A percentile compares a stretch with the other conserved stretches of the same genome.
Conservation (phyloP, 2,329 filamentous ascomycete genomes). For the Parascedosporium putredinis region DNA sequence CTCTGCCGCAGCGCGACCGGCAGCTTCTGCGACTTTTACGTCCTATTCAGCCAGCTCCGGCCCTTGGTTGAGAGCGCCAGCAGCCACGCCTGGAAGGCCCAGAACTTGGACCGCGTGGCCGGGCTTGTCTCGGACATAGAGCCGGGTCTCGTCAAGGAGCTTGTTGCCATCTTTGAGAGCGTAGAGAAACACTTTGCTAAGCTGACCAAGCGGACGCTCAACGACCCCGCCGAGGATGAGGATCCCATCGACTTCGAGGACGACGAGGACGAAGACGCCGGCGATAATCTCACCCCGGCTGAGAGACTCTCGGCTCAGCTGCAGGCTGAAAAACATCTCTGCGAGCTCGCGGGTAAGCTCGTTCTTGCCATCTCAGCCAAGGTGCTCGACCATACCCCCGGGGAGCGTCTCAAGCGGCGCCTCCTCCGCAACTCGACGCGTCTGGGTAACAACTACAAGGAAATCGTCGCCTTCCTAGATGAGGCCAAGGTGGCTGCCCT, state of each 20-base stretch:
- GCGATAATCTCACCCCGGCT: constrained; percentile 38
- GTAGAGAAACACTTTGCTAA: constrained; percentile 72
- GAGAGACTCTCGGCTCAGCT: constrained; percentile 56
- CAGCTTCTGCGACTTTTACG: constrained; percentile 71
- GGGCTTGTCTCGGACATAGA: constrained; percentile 61
- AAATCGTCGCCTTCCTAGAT: constrained; percentile 73
- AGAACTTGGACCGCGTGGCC: constrained; percentile 27
- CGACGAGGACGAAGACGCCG: constrained; percentile 40
- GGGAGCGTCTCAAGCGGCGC: constrained; percentile 56
- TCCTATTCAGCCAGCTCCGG: constrained; percentile 65
- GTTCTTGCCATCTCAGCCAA: constrained; percentile 69
- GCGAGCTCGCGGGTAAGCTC: constrained; percentile 74
- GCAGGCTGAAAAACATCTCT: constrained; percentile 74
- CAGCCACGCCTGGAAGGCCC: constrained; percentile 21
- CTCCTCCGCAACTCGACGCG: constrained; percentile 70
- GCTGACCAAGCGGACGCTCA: constrained; percentile 50
- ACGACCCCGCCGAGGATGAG: constrained; percentile 60
- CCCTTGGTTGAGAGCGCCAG: constrained; percentile 31
- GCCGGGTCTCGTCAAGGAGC: constrained; percentile 49
- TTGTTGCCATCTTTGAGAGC: constrained; percentile 67
- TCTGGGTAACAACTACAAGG: constrained; percentile 76
- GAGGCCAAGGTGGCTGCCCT: constrained; percentile 43
- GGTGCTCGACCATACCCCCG: constrained; percentile 56
- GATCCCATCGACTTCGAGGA: constrained; percentile 57
- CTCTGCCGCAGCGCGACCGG: constrained; percentile 67